These are phyloP conservation scores for Euphorbia tirucalli DNA, from an alignment of 345 rosid species.

Conservation along the genomic window DNA sequence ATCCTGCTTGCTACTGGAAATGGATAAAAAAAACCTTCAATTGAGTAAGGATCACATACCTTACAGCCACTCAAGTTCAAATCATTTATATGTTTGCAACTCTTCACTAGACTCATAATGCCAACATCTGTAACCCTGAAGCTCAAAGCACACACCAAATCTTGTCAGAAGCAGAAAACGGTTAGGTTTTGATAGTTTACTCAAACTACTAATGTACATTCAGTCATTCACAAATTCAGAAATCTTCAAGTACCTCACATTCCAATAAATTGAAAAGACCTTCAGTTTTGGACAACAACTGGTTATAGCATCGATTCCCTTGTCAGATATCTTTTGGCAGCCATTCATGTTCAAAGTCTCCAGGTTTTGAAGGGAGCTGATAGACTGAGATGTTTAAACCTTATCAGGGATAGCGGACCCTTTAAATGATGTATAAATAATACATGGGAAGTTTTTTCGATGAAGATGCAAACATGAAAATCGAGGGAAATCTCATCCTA, in stretches of 20 bases:
- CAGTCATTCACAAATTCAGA: constrained; percentile 1
- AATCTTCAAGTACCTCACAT: constrained; percentile 62
- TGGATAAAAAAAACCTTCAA: constrained; percentile 9
- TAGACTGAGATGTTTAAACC: constrained; percentile 42
- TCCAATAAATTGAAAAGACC: constrained; percentile 85
- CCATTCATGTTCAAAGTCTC: constrained; percentile 82
- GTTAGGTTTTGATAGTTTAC: constrained; percentile 12
- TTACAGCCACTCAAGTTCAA: constrained; percentile 94
- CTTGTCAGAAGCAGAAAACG: constrained; percentile 9
- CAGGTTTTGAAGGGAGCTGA: constrained; percentile 50
- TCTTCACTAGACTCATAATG: constrained; percentile 59
- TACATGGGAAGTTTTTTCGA: neutral
- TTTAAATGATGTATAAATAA: neutral
- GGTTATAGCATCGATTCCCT: constrained; percentile 66
- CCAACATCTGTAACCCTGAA: constrained; percentile 68
- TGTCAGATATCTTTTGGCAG: constrained; percentile 94
- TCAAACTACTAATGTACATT: neutral
- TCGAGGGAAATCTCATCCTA: neutral
- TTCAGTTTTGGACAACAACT: constrained; percentile 62
- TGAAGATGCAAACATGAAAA: neutral
- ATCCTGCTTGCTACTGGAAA: neutral
- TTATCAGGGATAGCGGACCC: neutral
- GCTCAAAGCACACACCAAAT: constrained; percentile 18
- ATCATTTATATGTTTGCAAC: constrained; percentile 60
- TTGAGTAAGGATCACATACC: constrained; percentile 39